Base-by-base conservation (phyloP, 768 basidiomycete species). In the Russula virescens region DNA sequence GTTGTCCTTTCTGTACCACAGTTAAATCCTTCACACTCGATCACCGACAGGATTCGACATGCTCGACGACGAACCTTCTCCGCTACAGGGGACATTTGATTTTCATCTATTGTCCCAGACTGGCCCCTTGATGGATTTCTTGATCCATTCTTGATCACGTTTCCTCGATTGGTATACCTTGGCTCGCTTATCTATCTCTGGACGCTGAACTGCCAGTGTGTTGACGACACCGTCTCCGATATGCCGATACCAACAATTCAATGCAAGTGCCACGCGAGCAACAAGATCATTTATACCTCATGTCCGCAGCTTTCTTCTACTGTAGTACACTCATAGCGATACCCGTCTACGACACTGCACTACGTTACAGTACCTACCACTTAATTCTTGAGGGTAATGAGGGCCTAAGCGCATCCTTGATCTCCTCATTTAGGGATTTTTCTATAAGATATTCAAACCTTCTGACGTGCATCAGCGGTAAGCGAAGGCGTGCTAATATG, bases 11-110 rank as follows among this genome's bases (percentile, higher is more conserved):
- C 52, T 19, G 26, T 53, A 9, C 23, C 51, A 21, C 52, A 52
- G 31, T n/a, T 35, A 28, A 43, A 28, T 50, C 54, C 49, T 34
- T 16, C 35, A 3, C 42, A 38, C 54, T 14, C 54, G 16, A 43
- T 49, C 42, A 25, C 49, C 13, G 58, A 60, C 18, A 35, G 49
- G 50, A 49, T 54, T 9, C 58, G 58, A 55, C 52, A 50, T 60
- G 1, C 53, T 45, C 63, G 63, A 23, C 63, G 58, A 38, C 58
- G 51, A 38, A 64, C 53, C 34, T 35, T 60, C 40, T 64, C 63
- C 5, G 63, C 63, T 11, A 55, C 63, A 0, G 63, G 23, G 5
- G 63, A 64, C 53, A 64, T 64, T 40, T 64, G 58, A 64, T 47
- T 45, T 35, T 21, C 35, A 38, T 28, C 21, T 50, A 5, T 49